A percentile compares a stretch with the other conserved stretches of the same genome.
phyloP scores from a whole-genome alignment of 768 basidiomycete genomes.

The Lactarius akahatsu region DNA sequence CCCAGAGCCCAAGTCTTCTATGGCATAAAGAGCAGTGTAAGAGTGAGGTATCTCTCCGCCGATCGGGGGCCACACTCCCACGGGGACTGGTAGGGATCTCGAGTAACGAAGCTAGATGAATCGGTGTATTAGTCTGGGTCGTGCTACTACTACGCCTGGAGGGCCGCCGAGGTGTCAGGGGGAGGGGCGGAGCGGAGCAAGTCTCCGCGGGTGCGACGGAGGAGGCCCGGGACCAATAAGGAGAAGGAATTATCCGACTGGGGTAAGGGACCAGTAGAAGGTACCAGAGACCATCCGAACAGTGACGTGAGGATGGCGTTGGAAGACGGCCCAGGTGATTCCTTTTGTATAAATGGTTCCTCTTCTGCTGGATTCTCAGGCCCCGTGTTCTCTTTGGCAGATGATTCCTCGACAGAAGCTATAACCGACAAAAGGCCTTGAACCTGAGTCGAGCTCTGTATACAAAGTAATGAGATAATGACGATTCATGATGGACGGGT shows the following conservation, averaged over 20 bases:
- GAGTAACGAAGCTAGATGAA: slow-evolving; percentile 18
- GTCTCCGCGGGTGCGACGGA: slow-evolving; percentile 19
- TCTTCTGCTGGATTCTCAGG: slow-evolving; percentile 20
- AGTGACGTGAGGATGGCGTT: slow-evolving; percentile 44
- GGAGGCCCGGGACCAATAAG: slow-evolving; percentile 31
- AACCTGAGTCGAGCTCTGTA: slow-evolving; percentile 58
- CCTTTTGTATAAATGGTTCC: not conserved
- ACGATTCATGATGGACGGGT: not conserved
- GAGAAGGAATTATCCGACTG: slow-evolving; percentile 23
- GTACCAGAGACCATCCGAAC: slow-evolving; percentile 50
- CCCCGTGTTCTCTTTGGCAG: slow-evolving; percentile 33
- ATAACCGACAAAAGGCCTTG: slow-evolving; percentile 52
- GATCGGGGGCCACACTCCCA: slow-evolving; percentile 27
- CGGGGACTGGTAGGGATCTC: slow-evolving; percentile 23
- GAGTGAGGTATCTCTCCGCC: slow-evolving; percentile 31
- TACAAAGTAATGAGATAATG: slow-evolving; percentile 10
- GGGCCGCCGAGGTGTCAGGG: slow-evolving; percentile 28
- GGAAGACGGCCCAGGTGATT: slow-evolving; percentile 37
- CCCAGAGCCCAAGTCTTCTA: slow-evolving; percentile 29
- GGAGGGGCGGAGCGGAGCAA: slow-evolving; percentile 34
- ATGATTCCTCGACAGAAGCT: slow-evolving; percentile 30
- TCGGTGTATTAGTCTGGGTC: slow-evolving; percentile 23
- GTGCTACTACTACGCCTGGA: slow-evolving; percentile 13
- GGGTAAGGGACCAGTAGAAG: slow-evolving; percentile 28
- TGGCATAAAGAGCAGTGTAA: slow-evolving; percentile 29